Evolutionary conservation across 495 filamentous ascomycete genomes (phyloP), one percentile per base, ranked within the genome.

Genomic region (Aspergillus funiculosus): DNA sequence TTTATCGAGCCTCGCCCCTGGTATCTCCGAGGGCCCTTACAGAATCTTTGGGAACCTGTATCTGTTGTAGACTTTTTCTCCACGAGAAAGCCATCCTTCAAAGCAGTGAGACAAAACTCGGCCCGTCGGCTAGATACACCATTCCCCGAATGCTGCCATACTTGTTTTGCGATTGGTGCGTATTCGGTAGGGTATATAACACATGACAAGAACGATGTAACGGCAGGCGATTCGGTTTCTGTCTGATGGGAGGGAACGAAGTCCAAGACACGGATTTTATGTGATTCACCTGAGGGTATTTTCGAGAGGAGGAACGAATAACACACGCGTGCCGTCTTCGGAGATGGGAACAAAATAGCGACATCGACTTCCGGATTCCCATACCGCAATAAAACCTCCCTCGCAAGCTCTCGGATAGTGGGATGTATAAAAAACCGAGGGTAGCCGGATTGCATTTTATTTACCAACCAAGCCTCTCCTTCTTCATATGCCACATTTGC

Each of bases 91-190:
- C 83, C 82, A 46, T 90, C 82, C 15, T 79, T 74, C 53, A 94
- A 78, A 9, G 87, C 75, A 26, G 69, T 64, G 37, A 86, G 79
- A 60, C 87, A 95, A 60, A 90, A 94, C 58, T 95, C 92, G 10
- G 87, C 89, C 13, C 89, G 79, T 30, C 92, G 84, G 63, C 89
- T 94, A 2, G 89, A 95, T 18, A 97, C 74, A 5, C 92, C 92
- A 51, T 95, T 89, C n/a, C 92, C 92, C 5, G 87, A 81, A 61
- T 98, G 92, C 52, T 96, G 92, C 92, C 92, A 98, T 57, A 90
- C 95, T 51, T 83, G 75, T 58, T 96, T 98, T 5, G 90, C 86
- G 50, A 83, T 65, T 5, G 77, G 60, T 41, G 80, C 84, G 19
- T 77, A 62, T 17, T 81, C 75, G 29, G 76, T 67, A 1, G 83